Conservation (phyloP, 208 protist species). For the Leishmania amazonensis region DNA sequence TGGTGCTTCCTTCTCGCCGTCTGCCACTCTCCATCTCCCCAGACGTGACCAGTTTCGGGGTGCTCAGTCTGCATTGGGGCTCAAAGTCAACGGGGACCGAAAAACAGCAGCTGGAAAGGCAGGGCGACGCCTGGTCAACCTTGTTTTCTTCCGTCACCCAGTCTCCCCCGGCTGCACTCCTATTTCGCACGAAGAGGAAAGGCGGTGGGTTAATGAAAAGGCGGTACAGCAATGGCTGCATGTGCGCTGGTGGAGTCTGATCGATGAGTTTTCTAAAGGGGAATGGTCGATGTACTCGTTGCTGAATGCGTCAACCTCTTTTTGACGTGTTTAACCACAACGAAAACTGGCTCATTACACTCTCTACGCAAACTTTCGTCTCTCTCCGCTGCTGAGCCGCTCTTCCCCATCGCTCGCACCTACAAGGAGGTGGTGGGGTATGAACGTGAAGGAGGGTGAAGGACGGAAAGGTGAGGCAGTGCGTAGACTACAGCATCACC, state of each 20-base stretch:
- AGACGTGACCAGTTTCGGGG: background rate
- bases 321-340: background rate
- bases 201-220: background rate
- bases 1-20: background rate
- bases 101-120: background rate
- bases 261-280: background rate
- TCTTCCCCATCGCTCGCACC: background rate
- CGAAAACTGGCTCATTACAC: background rate
- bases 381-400: background rate
- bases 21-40: background rate
- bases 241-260: background rate
- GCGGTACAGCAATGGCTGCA: background rate
- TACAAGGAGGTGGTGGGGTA: background rate
- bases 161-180: background rate
- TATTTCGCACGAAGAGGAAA: background rate
- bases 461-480: background rate
- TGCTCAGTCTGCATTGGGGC: background rate
- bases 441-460: background rate
- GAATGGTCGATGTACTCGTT: background rate
- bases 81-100: background rate
- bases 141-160: background rate
- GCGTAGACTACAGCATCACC: constrained; percentile 88
- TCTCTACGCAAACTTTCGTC: background rate
- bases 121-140: background rate
- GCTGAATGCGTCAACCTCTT: background rate